Evolutionary conservation across 208 protist species (phyloP).

Genomic region (Phytomonas francai): DNA sequence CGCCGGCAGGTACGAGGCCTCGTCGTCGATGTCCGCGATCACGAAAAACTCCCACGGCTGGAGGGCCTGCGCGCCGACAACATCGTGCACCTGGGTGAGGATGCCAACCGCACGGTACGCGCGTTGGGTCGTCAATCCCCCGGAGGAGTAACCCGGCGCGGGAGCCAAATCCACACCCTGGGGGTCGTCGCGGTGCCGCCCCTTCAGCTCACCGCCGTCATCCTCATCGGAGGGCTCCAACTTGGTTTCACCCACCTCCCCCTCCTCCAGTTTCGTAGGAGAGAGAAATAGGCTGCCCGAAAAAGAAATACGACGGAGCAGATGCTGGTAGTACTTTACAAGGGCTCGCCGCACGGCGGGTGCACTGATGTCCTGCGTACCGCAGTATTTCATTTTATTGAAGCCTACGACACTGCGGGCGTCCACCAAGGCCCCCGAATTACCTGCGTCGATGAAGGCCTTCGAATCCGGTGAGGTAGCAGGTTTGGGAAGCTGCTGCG

Average conservation of each 20-base stretch:
- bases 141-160: not conserved
- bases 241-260: constrained; percentile 6
- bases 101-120: constrained; percentile 56
- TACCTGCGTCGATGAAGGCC: no score
- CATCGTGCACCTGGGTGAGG: constrained; percentile 60
- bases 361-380: constrained; percentile 37
- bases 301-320: constrained; percentile 49
- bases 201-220: constrained; percentile 9
- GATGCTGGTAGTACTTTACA: constrained; percentile 57
- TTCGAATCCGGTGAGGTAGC: not conserved
- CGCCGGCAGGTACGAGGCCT: constrained; percentile 35
- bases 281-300: constrained; percentile 14
- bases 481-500: constrained; percentile 9
- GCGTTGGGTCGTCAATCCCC: constrained; percentile 2
- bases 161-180: not conserved
- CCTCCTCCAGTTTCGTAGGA: constrained; percentile 8
- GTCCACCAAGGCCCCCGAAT: constrained; percentile 16
- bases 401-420: constrained; percentile 67
- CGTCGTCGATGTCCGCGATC: constrained; percentile 57
- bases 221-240: constrained; percentile 6
- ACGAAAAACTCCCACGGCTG: constrained; percentile 81
- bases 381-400: constrained; percentile 60
- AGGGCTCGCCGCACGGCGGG: constrained; percentile 18
- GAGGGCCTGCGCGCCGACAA: constrained; percentile 20
- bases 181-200: not conserved